Percentiles rank a stretch among this genome's conserved stretches.
These are phyloP conservation scores for Croton setiger DNA, from an alignment of 441 rosid species.

Conservation along the genomic window DNA sequence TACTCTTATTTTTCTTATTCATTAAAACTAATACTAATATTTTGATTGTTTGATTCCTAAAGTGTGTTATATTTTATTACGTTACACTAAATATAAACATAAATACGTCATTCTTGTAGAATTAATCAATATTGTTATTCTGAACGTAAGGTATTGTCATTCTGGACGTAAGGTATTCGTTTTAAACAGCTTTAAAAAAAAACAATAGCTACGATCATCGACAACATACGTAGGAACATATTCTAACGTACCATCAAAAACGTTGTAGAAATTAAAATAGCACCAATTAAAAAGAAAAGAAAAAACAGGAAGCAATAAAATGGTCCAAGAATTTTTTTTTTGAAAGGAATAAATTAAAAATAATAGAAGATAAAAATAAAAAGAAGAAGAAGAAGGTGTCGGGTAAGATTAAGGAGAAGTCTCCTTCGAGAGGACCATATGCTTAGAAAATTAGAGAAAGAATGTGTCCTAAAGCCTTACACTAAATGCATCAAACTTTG, in stretches of 20 bases:
- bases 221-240: too few species aligned
- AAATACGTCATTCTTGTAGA: too few species aligned
- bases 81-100: too few species aligned
- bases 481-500: conserved; percentile 19
- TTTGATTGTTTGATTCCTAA: too few species aligned
- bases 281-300: neutral
- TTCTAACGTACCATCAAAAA: too few species aligned
- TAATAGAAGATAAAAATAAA: conserved; percentile 10
- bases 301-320: neutral
- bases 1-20: too few species aligned
- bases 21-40: too few species aligned
- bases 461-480: conserved; percentile 30
- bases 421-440: conserved; percentile 25
- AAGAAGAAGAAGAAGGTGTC: neutral
- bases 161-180: neutral
- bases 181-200: neutral
- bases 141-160: neutral
- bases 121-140: neutral
- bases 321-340: conserved; percentile 19
- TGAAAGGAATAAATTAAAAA: conserved; percentile 9
- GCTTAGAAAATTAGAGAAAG: conserved; percentile 17
- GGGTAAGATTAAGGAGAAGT: conserved; percentile 22
- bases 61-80: too few species aligned
- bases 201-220: neutral
- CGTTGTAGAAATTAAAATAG: too few species aligned